Percentiles rank a stretch among this genome's conserved stretches.
phyloP scores from a whole-genome alignment of 345 rosid species.

The Gynandropsis gynandra region DNA sequence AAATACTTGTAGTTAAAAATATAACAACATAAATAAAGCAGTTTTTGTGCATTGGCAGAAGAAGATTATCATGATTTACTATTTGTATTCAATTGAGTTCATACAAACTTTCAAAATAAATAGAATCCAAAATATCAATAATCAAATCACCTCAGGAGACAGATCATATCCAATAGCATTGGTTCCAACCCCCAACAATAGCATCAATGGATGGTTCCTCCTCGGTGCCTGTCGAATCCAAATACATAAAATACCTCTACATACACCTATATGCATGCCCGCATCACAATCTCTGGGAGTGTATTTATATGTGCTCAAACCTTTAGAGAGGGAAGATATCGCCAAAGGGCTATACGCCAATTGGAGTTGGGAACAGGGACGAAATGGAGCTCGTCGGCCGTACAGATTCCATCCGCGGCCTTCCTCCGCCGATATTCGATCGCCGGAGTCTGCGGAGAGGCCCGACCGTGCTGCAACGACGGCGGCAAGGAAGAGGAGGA shows the following conservation, averaged over 20 bases:
- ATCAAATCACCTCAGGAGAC: constrained; percentile 47
- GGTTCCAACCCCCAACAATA: constrained; percentile 66
- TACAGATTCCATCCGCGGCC: constrained; percentile 31
- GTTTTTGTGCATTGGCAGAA: too few relatives aligned
- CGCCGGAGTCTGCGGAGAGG: constrained; percentile 8
- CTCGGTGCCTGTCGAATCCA: constrained; percentile 32
- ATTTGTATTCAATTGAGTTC: too few relatives aligned
- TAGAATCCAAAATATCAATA: too few relatives aligned
- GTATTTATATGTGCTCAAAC: constrained; percentile 11
- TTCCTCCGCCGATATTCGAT: background rate
- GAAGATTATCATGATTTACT: too few relatives aligned
- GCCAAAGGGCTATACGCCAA: constrained; percentile 92
- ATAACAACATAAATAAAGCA: too few relatives aligned
- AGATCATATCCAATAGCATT: constrained; percentile 81
- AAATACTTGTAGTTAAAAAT: too few relatives aligned
- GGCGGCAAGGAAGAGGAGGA: too few relatives aligned
- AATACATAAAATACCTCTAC: background rate
- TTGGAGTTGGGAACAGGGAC: constrained; percentile 59
- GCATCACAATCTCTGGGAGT: too few relatives aligned
- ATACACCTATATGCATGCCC: too few relatives aligned
- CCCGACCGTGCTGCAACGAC: constrained; percentile 14
- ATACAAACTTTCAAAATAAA: too few relatives aligned
- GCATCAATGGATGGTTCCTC: constrained; percentile 68
- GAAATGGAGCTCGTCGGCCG: constrained; percentile 92
- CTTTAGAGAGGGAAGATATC: constrained; percentile 59